Base-by-base conservation (phyloP, 345 rosid species). In the Lepidium sativum region DNA sequence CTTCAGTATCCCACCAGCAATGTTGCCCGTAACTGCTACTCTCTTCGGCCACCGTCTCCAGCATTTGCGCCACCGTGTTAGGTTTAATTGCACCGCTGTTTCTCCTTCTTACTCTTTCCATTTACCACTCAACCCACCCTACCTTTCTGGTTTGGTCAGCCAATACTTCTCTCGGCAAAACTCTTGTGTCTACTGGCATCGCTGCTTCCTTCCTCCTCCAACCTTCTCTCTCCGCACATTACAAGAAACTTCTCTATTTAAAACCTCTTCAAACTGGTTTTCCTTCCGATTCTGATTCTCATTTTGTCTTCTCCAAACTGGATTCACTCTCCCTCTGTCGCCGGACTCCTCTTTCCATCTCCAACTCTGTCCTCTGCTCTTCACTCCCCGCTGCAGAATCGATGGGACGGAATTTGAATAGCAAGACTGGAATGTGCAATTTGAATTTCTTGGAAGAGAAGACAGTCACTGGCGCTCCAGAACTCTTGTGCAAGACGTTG, bases 211-310 rank as follows among this genome's bases (percentile, higher is more conserved):
- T 87, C 78, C 92, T 94, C 64, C 83, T 77, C 60, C 83, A 84
- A 21, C 45, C 80, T 29, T 37, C 77, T 52, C 16, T 72, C 50
- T 37, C 78, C 17, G 41, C 60, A 8, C 13, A 71, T 45, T 17
- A 58, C 39, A 31, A 31, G 27, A 86, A 83, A 55, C 81, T 90
- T 55, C 63, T 83, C 72, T 94, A 94, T 77, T 72, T 90, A 57
- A 94, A 90, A 70, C 99, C 97, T 11, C 63, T 84, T 31, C 97
- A 94, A 49, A 94, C 99, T 8, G 99, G 97, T 14, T 94, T 88
- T 69, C 99, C 99, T 17, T 59, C 82, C 25, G 97, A 90, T 60
- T 90, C 99, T 57, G 98, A 92, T 73, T 90, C 97, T 23, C 83
- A 76, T 54, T 90, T 82, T 67, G 72, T 94, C 79, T 86, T 82